Percentiles rank a stretch among this genome's conserved stretches.
phyloP scores from a whole-genome alignment of 805 yeast species.

The Ogataea henricii region DNA sequence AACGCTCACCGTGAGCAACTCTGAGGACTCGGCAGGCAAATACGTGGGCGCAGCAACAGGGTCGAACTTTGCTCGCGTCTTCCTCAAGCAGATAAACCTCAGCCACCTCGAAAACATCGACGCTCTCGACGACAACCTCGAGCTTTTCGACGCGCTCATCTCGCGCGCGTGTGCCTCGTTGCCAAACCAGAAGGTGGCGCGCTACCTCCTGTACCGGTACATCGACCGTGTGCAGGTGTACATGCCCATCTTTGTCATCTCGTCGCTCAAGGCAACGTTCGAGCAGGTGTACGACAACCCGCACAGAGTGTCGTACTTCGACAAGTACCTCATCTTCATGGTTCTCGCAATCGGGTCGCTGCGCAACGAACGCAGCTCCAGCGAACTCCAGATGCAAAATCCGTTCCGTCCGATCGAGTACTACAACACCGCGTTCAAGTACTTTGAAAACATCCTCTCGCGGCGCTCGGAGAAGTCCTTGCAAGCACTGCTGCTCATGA shows the following conservation, averaged over 20 bases:
- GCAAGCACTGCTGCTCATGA: slow-evolving; percentile 25
- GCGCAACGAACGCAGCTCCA: slow-evolving; percentile 3
- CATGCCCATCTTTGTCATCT: slow-evolving; percentile 22
- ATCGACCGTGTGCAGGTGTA: slow-evolving; percentile 23
- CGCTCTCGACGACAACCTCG: slow-evolving; percentile 11
- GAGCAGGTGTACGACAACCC: slow-evolving; percentile 18
- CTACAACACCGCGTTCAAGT: slow-evolving; percentile 27
- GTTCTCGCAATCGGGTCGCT: slow-evolving; percentile 24
- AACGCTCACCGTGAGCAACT: slow-evolving; percentile 23
- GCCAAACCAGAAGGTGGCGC: slow-evolving; percentile 21
- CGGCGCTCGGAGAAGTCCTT: slow-evolving; percentile 25
- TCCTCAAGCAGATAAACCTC: slow-evolving; percentile 24
- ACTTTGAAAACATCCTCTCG: slow-evolving; percentile 25
- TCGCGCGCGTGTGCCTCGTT: slow-evolving; percentile 26
- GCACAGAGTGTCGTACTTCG: slow-evolving; percentile 19
- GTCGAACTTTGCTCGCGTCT: slow-evolving; percentile 25
- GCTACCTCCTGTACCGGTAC: slow-evolving; percentile 16
- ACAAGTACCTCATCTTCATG: slow-evolving; percentile 26
- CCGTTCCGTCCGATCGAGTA: slow-evolving; percentile 26
- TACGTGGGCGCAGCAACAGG: slow-evolving; percentile 33
- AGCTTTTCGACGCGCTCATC: slow-evolving; percentile 21
- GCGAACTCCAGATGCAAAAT: slow-evolving; percentile 13
- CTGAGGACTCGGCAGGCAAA: slow-evolving; percentile 20
- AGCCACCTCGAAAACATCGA: slow-evolving; percentile 16
- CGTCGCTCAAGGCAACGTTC: slow-evolving; percentile 13